Evolutionary conservation across 1,139 yeast species (phyloP), one percentile per base, ranked within the genome.

Genomic region (Pneumocystis murina): DNA sequence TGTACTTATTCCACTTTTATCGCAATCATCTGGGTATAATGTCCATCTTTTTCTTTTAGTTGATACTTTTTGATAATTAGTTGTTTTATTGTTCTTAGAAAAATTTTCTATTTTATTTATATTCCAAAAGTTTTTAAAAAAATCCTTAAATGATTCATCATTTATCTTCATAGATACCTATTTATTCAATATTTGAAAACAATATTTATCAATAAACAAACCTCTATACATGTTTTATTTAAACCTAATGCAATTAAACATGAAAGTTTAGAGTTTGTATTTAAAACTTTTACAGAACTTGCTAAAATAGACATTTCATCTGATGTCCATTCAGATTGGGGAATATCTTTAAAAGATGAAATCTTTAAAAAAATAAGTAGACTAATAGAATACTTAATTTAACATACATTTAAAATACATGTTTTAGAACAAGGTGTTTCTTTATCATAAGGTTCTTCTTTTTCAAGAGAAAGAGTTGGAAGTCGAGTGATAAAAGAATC

Each of bases 21-120:
- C 64, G 40, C 66, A 65, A 43, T 66, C 67, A n/a, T 66, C 67
- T n/a, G 67, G 67, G 38, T 65, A 66, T 6, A 61, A 62, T 14
- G 59, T 14, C 65, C 62, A 35, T 64, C 66, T 35, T 67, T 66
- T 59, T 66, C 66, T 61, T 67, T 66, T 59, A 62, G 63, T 48
- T 30, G 28, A 55, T 55, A 48, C 5, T 24, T 40, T 6, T 60
- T 61, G 14, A 63, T 20, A 30, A 36, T 14, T 58, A 28, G 28
- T 20, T 20, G 24, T 60, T 58, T 61, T 54, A 20, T 55, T 38
- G 12, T 14, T 20, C 35, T 61, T 59, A 30, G 40, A 39, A 35
- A 35, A 12, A 62, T 60, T 38, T 60, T 40, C 55, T 60, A 57
- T 12, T n/a, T 61, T 10, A 39, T 41, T 57, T 30, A n/a, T 28